Base-by-base conservation (phyloP, 805 yeast genomes). In the Kregervanrija fluxuum region DNA sequence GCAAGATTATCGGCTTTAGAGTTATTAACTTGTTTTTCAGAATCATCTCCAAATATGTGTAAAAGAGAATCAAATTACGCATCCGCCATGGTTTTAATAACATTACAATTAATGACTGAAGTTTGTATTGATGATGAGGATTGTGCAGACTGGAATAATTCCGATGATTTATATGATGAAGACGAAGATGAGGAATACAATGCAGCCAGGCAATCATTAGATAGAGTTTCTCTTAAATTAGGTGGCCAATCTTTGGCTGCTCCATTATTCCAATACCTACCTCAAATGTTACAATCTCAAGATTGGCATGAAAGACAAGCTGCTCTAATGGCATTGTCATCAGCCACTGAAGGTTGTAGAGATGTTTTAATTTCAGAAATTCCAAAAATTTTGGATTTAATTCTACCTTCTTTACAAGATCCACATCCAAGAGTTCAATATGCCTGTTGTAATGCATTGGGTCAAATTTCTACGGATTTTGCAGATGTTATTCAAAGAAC, bases 271-370 rank as follows among this genome's bases (percentile, higher is more conserved):
- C 85, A 84, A 59, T 84, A 78, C 61, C 71, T 93, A 47, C 96
- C 96, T 14, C 79, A 77, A 46, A 86, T 93, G 96, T 65, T 87
- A 15, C 69, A 69, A 44, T 82, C 95, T 1, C 60, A 69, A 31
- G 76, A 79, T 48, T 93, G 99, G 99, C 82, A 95, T 62, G 95
- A 89, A 62, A 82, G 96, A 50, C 96, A 90, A 62, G 99, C 96
- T 17, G 95, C 97, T 2, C 68, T 93, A 45, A 93, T 93, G 98
- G 97, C 97, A 0, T 69, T 93, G 28, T 89, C 97, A 0, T 82
- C 96, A 5, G 96, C 95, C 16, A 97, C 97, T 35, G 99, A 93
- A 69, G 99, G 99, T 42, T 91, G 98, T 66, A 75, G 87, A 40
- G 97, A 90, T 53, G 88, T 85, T 11, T 73, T 93, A 65, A 83